A percentile compares a stretch with the other conserved stretches of the same genome.
phyloP scores from a whole-genome alignment of 2,329 filamentous ascomycete genomes.

The Microcyclospora tardicrescens region DNA sequence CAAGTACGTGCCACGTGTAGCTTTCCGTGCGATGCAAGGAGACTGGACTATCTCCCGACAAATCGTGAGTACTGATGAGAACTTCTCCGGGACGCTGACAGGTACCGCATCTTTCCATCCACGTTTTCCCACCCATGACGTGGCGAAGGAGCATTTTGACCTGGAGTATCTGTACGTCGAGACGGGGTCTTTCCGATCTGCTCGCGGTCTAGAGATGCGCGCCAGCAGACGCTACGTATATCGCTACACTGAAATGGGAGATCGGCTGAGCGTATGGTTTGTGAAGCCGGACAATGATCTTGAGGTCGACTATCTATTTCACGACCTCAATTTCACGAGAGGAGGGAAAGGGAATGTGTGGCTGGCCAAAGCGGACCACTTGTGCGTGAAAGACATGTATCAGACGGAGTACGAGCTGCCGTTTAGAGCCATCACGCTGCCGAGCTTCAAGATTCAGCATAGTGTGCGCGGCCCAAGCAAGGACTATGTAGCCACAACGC shows the following conservation, averaged over 20 bases:
- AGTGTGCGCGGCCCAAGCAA: constrained; percentile 59
- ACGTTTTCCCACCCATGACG: constrained; percentile 14
- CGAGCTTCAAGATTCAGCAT: constrained; percentile 49
- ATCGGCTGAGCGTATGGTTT: constrained; percentile 61
- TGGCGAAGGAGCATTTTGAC: constrained; percentile 12
- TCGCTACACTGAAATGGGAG: constrained; percentile 49
- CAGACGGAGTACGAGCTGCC: constrained; percentile 53
- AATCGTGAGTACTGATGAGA: constrained; percentile 14
- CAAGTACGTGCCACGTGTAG: constrained; percentile 16
- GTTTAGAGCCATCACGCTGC: constrained; percentile 46
- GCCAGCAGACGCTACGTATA: constrained; percentile 58
- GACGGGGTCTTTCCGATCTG: constrained; percentile 12
- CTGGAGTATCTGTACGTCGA: constrained; percentile 23
- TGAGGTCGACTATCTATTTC: constrained; percentile 59
- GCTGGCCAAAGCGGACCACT: constrained; percentile 51
- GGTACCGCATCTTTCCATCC: constrained; percentile 20
- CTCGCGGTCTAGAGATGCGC: constrained; percentile 32
- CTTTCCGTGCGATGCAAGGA: constrained; percentile 22
- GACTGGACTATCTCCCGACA: constrained; percentile 17
- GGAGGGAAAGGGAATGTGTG: constrained; percentile 37
- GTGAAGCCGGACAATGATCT: constrained; percentile 47
- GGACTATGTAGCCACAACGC: constrained; percentile 44
- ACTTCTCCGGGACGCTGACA: constrained; percentile 15
- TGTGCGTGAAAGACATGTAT: constrained; percentile 60
- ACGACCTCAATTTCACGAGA: constrained; percentile 49